phyloP scores from a whole-genome alignment of 371 early-diverging fungal species.

The Blakeslea trispora region DNA sequence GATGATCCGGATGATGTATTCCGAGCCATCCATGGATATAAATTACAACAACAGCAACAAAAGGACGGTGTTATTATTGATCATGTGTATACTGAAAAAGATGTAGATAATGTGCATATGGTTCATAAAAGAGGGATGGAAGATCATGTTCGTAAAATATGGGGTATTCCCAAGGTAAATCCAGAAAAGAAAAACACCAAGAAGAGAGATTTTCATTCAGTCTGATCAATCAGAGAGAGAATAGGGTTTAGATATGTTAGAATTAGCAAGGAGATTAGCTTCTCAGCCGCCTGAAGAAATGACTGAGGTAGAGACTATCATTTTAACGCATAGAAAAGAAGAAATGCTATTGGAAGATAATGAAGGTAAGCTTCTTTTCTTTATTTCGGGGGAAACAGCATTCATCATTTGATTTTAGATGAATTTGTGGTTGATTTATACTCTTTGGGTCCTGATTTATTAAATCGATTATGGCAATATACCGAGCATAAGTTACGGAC shows the following conservation, averaged over 20 bases:
- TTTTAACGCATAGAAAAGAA: constrained; percentile 29
- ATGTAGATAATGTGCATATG: constrained; percentile 33
- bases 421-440: constrained; percentile 48
- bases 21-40: constrained; percentile 9
- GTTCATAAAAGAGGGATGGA: constrained; percentile 36
- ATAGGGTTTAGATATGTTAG: constrained; percentile 43
- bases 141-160: constrained; percentile 28
- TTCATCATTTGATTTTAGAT: too few relatives aligned
- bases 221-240: too few relatives aligned
- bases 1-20: constrained; percentile 14
- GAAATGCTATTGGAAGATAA: constrained; percentile 27
- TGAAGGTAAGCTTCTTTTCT: too few relatives aligned
- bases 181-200: too few relatives aligned
- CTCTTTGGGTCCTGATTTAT: constrained; percentile 39
- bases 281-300: constrained; percentile 26
- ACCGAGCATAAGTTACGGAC: constrained; percentile 19
- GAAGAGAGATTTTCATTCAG: too few relatives aligned
- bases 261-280: constrained; percentile 40
- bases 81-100: constrained; percentile 40
- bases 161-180: constrained; percentile 51
- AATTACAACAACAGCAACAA: neutral
- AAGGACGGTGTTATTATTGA: constrained; percentile 25
- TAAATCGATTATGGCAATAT: constrained; percentile 43
- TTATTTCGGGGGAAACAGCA: too few relatives aligned
- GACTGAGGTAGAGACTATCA: constrained; percentile 30